Base-by-base conservation (phyloP, 495 filamentous ascomycete genomes). In the Beverwykella pulmonaria region DNA sequence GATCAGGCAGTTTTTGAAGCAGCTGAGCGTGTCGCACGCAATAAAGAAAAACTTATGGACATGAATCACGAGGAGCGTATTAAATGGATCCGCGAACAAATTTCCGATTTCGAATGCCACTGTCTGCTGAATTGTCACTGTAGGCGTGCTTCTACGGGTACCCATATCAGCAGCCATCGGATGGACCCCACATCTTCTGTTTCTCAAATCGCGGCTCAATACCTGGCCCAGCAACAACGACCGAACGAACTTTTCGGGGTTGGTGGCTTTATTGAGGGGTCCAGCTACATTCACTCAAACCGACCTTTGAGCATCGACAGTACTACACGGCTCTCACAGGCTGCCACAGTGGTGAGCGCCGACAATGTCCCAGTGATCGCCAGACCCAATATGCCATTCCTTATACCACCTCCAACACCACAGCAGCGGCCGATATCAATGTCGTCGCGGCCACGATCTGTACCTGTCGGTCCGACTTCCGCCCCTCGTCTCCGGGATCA, bases 11-110 rank as follows among this genome's bases (percentile, higher is more conserved):
- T 9, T 27, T 32, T 2, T 3, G 27, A 32, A 29, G 22, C 20
- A n/a, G 9, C 26, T 7, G 39, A 48, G 8, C 22, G 14, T n/a
- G 3, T 30, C 23, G 10, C 8, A 17, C 25, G 30, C 22, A 23
- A 32, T 47, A 55, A 55, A 48, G 49, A 63, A 29, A 26, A 29
- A n/a, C 32, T 63, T 1, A 44, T n/a, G 34, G 9, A 29, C 20
- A 63, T 63, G 60, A 29, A 17, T 27, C 4, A 30, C 9, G 60
- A 63, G 10, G 29, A 63, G 2, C 29, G 60, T 1, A 17, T 26
- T 29, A 2, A 10, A 19, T 63, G 60, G 60, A 27, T 63, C 17
- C 60, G 60, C 22, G 25, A 50, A 27, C 44, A 52, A 36, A 15
- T 61, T 39, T 30, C 59, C 10, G 39, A 52, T 44, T 19, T 25